Percentiles rank a stretch among this genome's conserved stretches.
phyloP scores from a whole-genome alignment of 371 early-diverging fungal genomes.

The Mucor circinelloides region DNA sequence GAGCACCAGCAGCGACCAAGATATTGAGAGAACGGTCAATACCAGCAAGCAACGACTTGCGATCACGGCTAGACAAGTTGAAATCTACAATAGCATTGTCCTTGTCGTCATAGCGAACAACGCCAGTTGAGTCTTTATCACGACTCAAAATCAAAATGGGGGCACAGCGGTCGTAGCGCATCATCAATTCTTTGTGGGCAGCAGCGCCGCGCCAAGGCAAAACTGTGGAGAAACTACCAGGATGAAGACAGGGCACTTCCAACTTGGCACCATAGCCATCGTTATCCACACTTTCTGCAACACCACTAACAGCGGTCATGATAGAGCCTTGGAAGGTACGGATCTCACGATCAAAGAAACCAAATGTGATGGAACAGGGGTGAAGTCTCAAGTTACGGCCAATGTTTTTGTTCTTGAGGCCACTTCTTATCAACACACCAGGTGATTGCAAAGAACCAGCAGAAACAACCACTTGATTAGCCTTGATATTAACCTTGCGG shows the following conservation, averaged over 20 bases:
- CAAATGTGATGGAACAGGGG: constrained; percentile 65
- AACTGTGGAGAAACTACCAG: constrained; percentile 44
- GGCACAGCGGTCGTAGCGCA: constrained; percentile 45
- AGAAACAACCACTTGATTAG: constrained; percentile 65
- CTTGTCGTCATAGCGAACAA: constrained; percentile 37
- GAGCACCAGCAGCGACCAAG: constrained; percentile 69
- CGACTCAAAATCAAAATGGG: constrained; percentile 65
- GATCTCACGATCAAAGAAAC: constrained; percentile 58
- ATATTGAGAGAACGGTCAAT: constrained; percentile 53
- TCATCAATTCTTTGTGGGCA: constrained; percentile 60
- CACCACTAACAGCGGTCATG: constrained; percentile 65
- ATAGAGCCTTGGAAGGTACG: constrained; percentile 65
- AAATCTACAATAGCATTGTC: constrained; percentile 45
- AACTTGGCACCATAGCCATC: constrained; percentile 72
- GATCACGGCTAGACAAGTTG: constrained; percentile 57
- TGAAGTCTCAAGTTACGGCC: constrained; percentile 71
- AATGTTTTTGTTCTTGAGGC: constrained; percentile 72
- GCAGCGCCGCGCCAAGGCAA: constrained; percentile 61
- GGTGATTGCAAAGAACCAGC: constrained; percentile 74
- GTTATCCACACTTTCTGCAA: constrained; percentile 57
- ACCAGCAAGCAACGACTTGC: constrained; percentile 51
- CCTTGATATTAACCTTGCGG: constrained; percentile 30
- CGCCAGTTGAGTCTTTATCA: constrained; percentile 62
- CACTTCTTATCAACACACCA: constrained; percentile 63
- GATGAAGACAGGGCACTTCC: constrained; percentile 68